Evolutionary conservation across 768 basidiomycete species (phyloP).

Genomic region (Trametes sanguinea): DNA sequence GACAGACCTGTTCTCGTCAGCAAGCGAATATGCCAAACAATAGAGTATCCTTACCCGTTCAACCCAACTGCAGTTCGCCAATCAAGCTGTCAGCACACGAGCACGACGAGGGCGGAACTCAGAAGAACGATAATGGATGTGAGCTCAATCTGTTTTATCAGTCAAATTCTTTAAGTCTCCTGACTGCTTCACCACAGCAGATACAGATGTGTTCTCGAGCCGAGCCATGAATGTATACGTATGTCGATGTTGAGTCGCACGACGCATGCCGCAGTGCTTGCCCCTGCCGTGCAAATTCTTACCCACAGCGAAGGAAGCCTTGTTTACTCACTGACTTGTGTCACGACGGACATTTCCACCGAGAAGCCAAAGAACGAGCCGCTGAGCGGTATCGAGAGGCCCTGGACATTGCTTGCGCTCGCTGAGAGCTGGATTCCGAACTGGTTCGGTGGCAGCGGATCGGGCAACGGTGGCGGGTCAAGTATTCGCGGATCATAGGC

Average conservation of each 20-base stretch:
- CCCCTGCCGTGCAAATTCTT: too few species aligned
- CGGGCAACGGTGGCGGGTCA: constrained; percentile 50
- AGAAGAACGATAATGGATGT: too few species aligned
- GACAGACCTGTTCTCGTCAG: constrained; percentile 39
- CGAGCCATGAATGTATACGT: too few species aligned
- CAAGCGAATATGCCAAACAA: too few species aligned
- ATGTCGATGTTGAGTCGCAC: too few species aligned
- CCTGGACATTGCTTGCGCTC: constrained; percentile 24
- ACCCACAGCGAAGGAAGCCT: too few species aligned
- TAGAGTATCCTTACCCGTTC: constrained; percentile 43
- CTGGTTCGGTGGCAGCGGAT: constrained; percentile 42
- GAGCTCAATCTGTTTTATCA: too few species aligned
- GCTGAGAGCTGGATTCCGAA: constrained; percentile 46
- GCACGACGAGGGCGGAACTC: too few species aligned
- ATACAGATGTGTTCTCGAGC: too few species aligned
- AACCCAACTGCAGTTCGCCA: constrained; percentile 44
- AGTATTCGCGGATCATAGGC: constrained; percentile 57
- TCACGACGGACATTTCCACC: constrained; percentile 73
- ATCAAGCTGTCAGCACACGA: constrained; percentile 1
- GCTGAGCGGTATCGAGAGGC: constrained; percentile 44
- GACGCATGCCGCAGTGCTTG: too few species aligned
- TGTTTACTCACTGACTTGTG: constrained; percentile 57
- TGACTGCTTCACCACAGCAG: too few species aligned
- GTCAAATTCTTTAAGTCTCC: too few species aligned
- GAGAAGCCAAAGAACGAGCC: constrained; percentile 75